phyloP scores from a whole-genome alignment of 495 filamentous ascomycete genomes.

The Parathielavia appendiculata region DNA sequence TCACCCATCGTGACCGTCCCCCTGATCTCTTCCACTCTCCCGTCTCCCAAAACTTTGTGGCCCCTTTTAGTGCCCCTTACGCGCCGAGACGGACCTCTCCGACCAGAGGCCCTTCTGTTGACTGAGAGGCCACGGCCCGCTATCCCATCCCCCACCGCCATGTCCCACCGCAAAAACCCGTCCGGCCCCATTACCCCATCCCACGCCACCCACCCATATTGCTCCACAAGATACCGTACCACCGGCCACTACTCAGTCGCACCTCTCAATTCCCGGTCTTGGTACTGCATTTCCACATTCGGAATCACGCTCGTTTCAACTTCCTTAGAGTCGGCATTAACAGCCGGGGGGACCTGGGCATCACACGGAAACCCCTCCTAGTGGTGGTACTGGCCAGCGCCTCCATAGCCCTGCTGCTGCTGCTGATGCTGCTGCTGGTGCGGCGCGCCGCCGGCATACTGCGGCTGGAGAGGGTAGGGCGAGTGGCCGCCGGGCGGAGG shows the following conservation, averaged over 20 bases:
- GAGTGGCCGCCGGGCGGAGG: conserved; percentile 9
- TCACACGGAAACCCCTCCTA: background rate
- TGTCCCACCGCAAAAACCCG: background rate
- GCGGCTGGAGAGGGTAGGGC: conserved; percentile 18
- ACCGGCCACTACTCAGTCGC: background rate
- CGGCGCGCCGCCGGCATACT: conserved; percentile 18
- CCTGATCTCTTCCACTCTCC: too few relatives aligned
- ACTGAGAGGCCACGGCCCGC: background rate
- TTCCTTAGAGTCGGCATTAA: background rate
- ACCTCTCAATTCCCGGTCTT: background rate
- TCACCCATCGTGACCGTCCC: too few relatives aligned
- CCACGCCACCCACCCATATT: too few relatives aligned
- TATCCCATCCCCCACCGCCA: background rate
- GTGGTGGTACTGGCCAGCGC: conserved; percentile 11
- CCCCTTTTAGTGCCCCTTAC: too few relatives aligned
- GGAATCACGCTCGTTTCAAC: too few relatives aligned
- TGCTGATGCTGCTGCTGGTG: background rate
- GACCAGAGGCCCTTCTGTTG: too few relatives aligned
- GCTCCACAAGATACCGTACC: too few relatives aligned
- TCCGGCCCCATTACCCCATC: background rate
- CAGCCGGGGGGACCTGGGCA: background rate
- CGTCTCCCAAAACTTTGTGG: too few relatives aligned
- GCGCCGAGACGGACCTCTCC: too few relatives aligned
- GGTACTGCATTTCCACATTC: too few relatives aligned
- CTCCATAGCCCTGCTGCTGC: background rate